Evolutionary conservation across 371 early-diverging fungal species (phyloP), one percentile per base, ranked within the genome.

Genomic region (Choanephora cucurbitarum): DNA sequence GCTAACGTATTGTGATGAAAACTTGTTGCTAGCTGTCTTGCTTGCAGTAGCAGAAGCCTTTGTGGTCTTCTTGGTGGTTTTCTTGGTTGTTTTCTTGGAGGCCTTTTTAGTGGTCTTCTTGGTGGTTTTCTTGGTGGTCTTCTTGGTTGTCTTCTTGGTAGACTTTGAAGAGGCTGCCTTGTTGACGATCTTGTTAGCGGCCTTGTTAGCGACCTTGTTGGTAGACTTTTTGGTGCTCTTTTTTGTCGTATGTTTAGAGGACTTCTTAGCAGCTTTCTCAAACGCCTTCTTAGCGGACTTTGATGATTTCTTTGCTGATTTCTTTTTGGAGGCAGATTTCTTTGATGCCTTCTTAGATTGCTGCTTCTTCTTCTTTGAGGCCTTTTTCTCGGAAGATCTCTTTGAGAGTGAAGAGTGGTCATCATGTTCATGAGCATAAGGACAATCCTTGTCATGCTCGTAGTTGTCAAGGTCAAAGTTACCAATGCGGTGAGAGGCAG

Each of bases 371-470:
- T 39, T 49, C 23, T 37, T 40, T 28, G 28, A 13, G 18, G 44
- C 9, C 22, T 28, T 31, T 11, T 39, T 49, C 23, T 37, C 31
- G 40, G 28, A 13, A 24, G 44, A 10, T 21, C 31, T 11, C 28
- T 28, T 28, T 7, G 28, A 28, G 28, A 9, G 46, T 9, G 28
- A 28, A 28, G 28, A 3, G 7, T 28, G 28, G 28, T 7, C 28
- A 1, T 42, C 23, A 23, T 49, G 46, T 22, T 45, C 13, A 31
- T 19, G 44, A 10, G 33, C 48, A 18, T 43, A 55, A 43, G 65
- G 65, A 44, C 65, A 62, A 21, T 58, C 46, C 9, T 28, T 21
- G 18, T 62, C 67, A 52, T 67, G 67, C 1, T 57, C 45, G 17
- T 43, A 55, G 13, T 42, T 17, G 5, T 54, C 56, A 19, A 42